phyloP scores from a whole-genome alignment of 2,329 filamentous ascomycete genomes.

The Blastomyces silverae region DNA sequence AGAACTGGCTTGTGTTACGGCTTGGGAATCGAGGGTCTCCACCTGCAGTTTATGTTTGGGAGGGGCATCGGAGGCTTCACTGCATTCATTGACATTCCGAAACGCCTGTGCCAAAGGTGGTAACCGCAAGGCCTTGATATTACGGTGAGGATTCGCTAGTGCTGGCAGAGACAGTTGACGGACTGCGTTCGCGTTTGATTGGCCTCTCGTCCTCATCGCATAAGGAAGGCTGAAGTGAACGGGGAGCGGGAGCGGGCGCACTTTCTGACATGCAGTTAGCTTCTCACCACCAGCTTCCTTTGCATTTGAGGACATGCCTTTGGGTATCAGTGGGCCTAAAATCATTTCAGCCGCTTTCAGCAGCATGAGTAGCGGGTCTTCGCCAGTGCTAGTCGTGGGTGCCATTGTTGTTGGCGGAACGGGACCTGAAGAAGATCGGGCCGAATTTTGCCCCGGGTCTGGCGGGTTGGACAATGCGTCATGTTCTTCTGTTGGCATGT shows the following conservation, averaged over 20 bases:
- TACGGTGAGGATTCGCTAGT: not conserved
- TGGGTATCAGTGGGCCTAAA: constrained; percentile 12
- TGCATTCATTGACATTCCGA: not conserved
- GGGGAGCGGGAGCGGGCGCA: not conserved
- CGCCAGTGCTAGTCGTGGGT: not conserved
- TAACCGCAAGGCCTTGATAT: not conserved
- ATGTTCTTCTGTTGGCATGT: not conserved
- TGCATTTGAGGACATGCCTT: constrained; percentile 4
- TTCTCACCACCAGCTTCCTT: not conserved
- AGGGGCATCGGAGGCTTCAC: not conserved
- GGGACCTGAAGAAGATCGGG: not conserved
- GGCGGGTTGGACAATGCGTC: no score
- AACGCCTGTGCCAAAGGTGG: not conserved
- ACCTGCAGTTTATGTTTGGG: not conserved
- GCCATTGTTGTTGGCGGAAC: not conserved
- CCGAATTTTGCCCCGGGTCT: not conserved
- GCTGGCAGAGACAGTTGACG: not conserved
- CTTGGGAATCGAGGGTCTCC: not conserved
- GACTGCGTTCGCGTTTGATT: not conserved
- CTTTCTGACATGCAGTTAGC: constrained; percentile 7
- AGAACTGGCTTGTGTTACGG: not conserved
- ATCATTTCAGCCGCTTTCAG: constrained; percentile 9
- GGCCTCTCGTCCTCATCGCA: not conserved
- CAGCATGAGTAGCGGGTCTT: constrained; percentile 4
- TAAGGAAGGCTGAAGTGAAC: no score